These are phyloP conservation scores for Botrytis byssoidea DNA, from an alignment of 2,329 filamentous ascomycete genomes.

Conservation along the genomic window DNA sequence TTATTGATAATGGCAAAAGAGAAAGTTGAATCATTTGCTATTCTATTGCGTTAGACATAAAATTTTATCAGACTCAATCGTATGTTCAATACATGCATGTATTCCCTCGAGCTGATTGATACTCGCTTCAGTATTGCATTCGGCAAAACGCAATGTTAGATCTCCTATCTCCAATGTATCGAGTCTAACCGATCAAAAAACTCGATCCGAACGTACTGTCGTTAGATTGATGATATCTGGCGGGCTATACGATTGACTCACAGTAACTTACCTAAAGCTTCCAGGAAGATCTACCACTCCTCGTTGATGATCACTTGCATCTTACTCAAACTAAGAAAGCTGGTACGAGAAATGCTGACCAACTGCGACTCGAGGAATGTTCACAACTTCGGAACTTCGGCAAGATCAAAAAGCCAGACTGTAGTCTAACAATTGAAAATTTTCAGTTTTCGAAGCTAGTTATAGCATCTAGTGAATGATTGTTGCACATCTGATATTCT, in stretches of 20 bases:
- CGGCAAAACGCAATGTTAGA: not conserved
- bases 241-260: no score
- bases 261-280: not conserved
- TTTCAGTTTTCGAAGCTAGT: not conserved
- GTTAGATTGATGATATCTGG: no score
- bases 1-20: not conserved
- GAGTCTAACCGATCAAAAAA: not conserved
- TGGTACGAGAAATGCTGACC: not conserved
- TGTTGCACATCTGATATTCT: not conserved
- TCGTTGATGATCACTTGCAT: not conserved
- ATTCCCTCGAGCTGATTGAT: no score
- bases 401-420: not conserved
- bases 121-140: not conserved
- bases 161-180: not conserved
- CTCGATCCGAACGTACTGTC: not conserved
- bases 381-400: not conserved
- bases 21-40: not conserved
- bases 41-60: no score
- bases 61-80: no score
- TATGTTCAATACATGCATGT: no score
- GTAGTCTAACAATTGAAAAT: not conserved
- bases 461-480: not conserved
- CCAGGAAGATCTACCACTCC: not conserved
- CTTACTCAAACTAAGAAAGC: not conserved
- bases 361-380: not conserved